Base-by-base conservation (phyloP, 441 rosid species). In the Brassica balearica region DNA sequence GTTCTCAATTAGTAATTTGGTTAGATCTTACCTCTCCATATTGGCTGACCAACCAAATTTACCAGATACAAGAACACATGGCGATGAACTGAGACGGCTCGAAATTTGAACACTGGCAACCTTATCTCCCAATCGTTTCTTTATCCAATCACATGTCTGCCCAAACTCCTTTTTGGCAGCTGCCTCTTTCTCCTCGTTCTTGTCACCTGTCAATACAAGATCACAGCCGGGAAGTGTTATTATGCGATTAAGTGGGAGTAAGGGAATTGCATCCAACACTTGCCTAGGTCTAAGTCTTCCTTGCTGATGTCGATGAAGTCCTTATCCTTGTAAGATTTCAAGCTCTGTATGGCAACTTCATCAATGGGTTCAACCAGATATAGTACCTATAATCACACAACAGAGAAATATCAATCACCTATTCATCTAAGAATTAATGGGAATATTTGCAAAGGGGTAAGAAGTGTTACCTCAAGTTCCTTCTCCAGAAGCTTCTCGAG, bases 31-130 rank as follows among this genome's bases (percentile, higher is more conserved):
- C 99, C 92, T 93, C 86, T 95, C 99, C 99, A 93, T 95, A 81
- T 95, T 95, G 72, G 98, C 99, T 41, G 99, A 93, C 98, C 98
- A 95, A 68, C 99, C 99, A 81, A 95, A 93, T 86, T 92, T 91
- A 68, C 19, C 19, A 19, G 19, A 19, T 19, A 19, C 19, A 53
- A 71, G 48, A 19, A 95, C 98, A 84, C 99, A 93, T 5, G 99
- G 99, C 0, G 99, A 95, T 74, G 98, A 89, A 81, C 97, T 91
- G 77, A 95, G 86, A 59, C 98, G 90, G 80, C 83, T 93, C 8
- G 99, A 91, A 73, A 95, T 88, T 68, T 93, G 98, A 74, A 95
- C 99, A 75, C 81, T 87, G 60, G 99, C 99, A 53, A 95, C 95
- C 74, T 88, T 95, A 71, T 92, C 96, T 14, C 95, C 99, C 83